phyloP scores from a whole-genome alignment of 805 yeast genomes.

The Isabelozyma heimii region DNA sequence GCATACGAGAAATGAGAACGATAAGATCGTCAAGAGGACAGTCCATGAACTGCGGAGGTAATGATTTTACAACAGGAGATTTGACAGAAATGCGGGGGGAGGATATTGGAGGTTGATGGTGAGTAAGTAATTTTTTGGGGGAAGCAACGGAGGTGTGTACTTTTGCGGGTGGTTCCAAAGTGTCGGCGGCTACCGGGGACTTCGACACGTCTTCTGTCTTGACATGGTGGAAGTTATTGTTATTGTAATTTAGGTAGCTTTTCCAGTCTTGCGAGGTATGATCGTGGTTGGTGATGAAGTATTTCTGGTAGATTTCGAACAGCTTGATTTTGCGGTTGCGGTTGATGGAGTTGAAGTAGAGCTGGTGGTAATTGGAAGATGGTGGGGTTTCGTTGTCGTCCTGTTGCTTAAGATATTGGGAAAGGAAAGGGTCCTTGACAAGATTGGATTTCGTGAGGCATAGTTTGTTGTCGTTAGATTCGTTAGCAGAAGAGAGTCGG shows the following conservation, averaged over 20 bases:
- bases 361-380: constrained; percentile 11
- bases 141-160: neutral
- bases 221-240: neutral
- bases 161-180: neutral
- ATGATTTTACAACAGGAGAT: constrained; percentile 7
- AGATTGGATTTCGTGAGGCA: neutral
- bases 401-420: constrained; percentile 17
- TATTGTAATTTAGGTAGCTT: neutral
- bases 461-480: neutral
- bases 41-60: constrained; percentile 56
- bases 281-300: constrained; percentile 7
- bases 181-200: neutral
- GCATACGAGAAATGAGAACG: constrained; percentile 72
- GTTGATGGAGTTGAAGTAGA: constrained; percentile 16
- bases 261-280: neutral
- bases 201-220: neutral
- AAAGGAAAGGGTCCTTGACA: constrained; percentile 15
- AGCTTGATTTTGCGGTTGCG: constrained; percentile 14
- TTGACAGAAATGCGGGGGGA: constrained; percentile 1
- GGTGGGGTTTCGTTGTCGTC: constrained; percentile 7
- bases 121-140: neutral
- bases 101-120: neutral
- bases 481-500: neutral
- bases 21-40: constrained; percentile 73
- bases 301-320: constrained; percentile 21